These are phyloP conservation scores for Naganishia albida DNA, from an alignment of 1,284 basidiomycete genomes.

Conservation along the genomic window DNA sequence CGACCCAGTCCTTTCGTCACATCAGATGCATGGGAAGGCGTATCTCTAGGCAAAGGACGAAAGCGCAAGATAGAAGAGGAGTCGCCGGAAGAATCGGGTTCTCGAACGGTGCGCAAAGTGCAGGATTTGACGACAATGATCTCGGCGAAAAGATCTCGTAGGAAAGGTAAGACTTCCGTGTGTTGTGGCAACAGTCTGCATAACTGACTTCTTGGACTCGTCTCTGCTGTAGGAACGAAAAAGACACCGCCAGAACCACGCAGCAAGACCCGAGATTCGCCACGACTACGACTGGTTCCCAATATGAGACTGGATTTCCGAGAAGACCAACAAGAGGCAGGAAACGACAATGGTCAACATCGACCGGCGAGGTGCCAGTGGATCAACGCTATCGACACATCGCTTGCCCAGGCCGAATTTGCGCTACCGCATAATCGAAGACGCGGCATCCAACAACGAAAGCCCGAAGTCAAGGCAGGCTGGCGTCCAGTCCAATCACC, in stretches of 20 bases:
- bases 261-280: neutral
- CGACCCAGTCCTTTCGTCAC: neutral
- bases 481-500: too few species aligned
- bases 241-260: neutral
- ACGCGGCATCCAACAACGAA: too few species aligned
- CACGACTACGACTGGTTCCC: constrained; percentile 9
- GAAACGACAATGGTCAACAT: neutral
- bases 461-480: too few species aligned
- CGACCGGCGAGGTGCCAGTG: neutral
- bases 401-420: neutral
- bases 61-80: constrained; percentile 1
- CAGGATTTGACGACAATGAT: neutral
- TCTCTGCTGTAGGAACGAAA: neutral
- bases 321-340: neutral
- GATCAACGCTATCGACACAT: constrained; percentile 2
- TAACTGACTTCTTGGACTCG: too few species aligned
- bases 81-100: neutral
- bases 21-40: neutral
- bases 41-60: neutral
- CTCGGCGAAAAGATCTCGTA: neutral
- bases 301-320: constrained; percentile 3
- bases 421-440: too few species aligned
- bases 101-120: neutral
- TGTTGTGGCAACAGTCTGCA: too few species aligned
- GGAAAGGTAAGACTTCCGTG: neutral